Percentiles rank a stretch among this genome's conserved stretches.
Conservation (phyloP, 225 moss, liverwort and hornwort genomes). For the Bryum argenteum region DNA sequence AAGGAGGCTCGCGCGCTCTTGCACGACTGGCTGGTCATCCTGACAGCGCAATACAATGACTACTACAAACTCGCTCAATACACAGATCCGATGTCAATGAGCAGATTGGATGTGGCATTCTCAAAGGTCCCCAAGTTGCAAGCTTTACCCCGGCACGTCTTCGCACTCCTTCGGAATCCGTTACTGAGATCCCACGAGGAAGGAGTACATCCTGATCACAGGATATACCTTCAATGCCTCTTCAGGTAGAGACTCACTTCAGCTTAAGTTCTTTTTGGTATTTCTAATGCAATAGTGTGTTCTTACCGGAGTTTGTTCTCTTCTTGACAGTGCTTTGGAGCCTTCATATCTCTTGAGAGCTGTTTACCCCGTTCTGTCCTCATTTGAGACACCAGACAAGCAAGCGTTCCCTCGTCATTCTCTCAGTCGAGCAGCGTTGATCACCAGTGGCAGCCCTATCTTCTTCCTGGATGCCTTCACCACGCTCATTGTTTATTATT, state of each 20-base stretch:
- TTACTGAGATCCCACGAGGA: slow-evolving; percentile 86
- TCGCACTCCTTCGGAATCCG: slow-evolving; percentile 74
- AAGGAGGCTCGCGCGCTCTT: slow-evolving; percentile 89
- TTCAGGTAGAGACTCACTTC: slow-evolving; percentile 64
- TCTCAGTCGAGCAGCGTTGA: slow-evolving; percentile 91
- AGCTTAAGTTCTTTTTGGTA: slow-evolving; percentile 1
- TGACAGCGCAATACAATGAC: slow-evolving; percentile 95
- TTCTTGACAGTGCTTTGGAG: slow-evolving; percentile 82
- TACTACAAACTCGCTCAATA: slow-evolving; percentile 86
- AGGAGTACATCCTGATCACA: slow-evolving; percentile 95
- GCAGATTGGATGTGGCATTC: slow-evolving; percentile 83
- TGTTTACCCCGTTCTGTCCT: slow-evolving; percentile 91
- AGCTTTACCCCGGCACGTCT: slow-evolving; percentile 90
- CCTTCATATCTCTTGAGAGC: slow-evolving; percentile 86
- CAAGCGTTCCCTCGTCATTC: slow-evolving; percentile 95
- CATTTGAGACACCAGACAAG: slow-evolving; percentile 91
- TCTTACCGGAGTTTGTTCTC: background rate
- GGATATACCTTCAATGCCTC: slow-evolving; percentile 96
- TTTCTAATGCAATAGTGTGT: slow-evolving; percentile 9
- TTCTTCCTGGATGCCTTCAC: slow-evolving; percentile 98
- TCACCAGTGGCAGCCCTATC: slow-evolving; percentile 98
- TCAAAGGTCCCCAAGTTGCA: slow-evolving; percentile 79
- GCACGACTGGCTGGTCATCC: slow-evolving; percentile 98
- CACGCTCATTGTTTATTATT: slow-evolving; percentile 94
- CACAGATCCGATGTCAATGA: slow-evolving; percentile 64